phyloP scores from a whole-genome alignment of 1,139 yeast species.

The Kodamaea arcana region DNA sequence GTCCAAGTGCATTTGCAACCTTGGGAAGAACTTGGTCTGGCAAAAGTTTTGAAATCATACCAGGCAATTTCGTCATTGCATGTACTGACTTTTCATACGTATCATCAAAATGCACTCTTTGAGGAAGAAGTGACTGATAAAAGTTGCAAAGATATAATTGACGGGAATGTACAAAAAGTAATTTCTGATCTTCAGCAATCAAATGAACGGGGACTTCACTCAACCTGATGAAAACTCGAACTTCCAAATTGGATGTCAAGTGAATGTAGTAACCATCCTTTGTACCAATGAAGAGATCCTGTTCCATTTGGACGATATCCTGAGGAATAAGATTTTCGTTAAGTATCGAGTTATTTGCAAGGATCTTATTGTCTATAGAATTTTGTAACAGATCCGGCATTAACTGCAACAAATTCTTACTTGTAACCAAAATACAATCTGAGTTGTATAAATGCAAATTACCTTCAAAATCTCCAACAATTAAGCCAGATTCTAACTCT shows the following conservation, averaged over 20 bases:
- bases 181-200: constrained; percentile 12
- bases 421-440: background rate
- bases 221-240: constrained; percentile 8
- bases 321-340: constrained; percentile 1
- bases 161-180: constrained; percentile 30
- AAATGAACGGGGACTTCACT: constrained; percentile 24
- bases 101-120: constrained; percentile 38
- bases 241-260: background rate
- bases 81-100: constrained; percentile 21
- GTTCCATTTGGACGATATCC: constrained; percentile 5
- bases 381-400: background rate
- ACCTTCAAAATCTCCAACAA: constrained; percentile 12
- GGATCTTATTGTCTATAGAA: background rate
- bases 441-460: constrained; percentile 1
- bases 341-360: constrained; percentile 1
- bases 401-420: background rate
- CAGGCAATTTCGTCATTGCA: constrained; percentile 5
- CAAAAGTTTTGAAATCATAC: no score
- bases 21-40: no score
- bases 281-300: constrained; percentile 16
- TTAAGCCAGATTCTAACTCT: background rate
- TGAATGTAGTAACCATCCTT: constrained; percentile 14
- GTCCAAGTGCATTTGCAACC: no score
- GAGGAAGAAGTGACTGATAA: constrained; percentile 31
- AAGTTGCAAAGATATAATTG: constrained; percentile 42